phyloP scores from a whole-genome alignment of 1,284 basidiomycete species.

The Sanghuangporus baumii region DNA sequence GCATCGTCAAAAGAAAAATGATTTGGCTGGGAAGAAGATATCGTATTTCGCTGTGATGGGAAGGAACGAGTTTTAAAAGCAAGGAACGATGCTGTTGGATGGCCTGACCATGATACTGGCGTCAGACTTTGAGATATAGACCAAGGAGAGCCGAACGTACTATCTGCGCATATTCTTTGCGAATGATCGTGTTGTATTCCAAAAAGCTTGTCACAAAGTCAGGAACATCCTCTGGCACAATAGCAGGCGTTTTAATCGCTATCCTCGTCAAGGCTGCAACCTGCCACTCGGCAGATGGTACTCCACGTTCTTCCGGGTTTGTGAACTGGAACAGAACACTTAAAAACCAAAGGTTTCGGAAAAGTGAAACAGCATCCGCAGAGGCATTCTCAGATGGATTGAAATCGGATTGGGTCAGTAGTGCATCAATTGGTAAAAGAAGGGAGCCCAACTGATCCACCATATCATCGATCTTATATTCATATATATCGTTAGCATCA shows the following conservation, averaged over 20 bases:
- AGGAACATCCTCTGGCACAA: constrained; percentile 78
- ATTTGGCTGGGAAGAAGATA: constrained; percentile 79
- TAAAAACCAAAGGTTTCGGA: constrained; percentile 94
- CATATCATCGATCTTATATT: constrained; percentile 69
- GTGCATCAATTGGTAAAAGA: constrained; percentile 84
- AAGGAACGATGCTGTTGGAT: constrained; percentile 60
- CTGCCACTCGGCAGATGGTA: constrained; percentile 69
- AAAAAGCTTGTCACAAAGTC: constrained; percentile 88
- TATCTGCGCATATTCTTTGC: constrained; percentile 80
- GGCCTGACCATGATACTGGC: constrained; percentile 38
- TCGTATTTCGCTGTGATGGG: constrained; percentile 69
- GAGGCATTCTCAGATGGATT: constrained; percentile 56
- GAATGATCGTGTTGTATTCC: constrained; percentile 90
- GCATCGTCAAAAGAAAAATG: constrained; percentile 83
- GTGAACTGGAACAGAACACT: constrained; percentile 81
- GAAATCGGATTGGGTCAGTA: constrained; percentile 76
- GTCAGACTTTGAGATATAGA: background rate
- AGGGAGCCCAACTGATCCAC: constrained; percentile 82
- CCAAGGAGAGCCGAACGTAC: constrained; percentile 37
- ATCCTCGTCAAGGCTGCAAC: constrained; percentile 75
- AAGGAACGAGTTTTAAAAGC: constrained; percentile 64
- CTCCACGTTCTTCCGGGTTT: constrained; percentile 41
- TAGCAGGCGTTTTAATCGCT: constrained; percentile 81
- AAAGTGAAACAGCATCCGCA: constrained; percentile 69
- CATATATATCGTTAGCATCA: constrained; percentile 8